These are phyloP conservation scores for Monoraphidium neglectum DNA, from an alignment of 139 green algal species.

Conservation along the genomic window DNA sequence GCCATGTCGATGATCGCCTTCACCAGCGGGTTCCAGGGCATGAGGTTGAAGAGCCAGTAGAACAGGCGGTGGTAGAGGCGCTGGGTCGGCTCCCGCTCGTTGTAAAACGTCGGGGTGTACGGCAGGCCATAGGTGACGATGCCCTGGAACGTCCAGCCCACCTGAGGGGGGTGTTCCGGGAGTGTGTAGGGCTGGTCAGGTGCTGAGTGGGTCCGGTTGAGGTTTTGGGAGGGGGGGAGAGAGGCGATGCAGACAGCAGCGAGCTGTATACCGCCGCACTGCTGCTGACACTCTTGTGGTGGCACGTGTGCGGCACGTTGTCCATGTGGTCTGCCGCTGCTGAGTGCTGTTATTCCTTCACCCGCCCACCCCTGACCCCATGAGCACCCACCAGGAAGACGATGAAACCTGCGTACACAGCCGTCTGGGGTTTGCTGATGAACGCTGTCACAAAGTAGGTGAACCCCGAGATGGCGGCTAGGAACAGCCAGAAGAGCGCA, in stretches of 20 bases:
- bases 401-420: constrained; percentile 84
- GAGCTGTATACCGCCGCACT: no score
- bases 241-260: no score
- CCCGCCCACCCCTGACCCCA: no score
- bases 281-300: no score
- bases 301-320: no score
- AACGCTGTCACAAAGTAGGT: constrained; percentile 81
- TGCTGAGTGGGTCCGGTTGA: no score
- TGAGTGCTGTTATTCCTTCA: no score
- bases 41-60: constrained; percentile 56
- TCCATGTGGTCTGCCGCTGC: no score
- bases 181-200: no score
- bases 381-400: constrained; percentile 76
- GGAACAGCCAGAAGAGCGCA: constrained; percentile 93
- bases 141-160: constrained; percentile 69
- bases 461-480: constrained; percentile 71
- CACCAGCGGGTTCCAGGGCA: constrained; percentile 80
- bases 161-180: constrained; percentile 5
- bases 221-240: no score
- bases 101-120: constrained; percentile 62
- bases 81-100: not conserved
- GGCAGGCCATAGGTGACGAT: constrained; percentile 57
- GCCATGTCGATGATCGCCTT: constrained; percentile 78
- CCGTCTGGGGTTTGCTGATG: constrained; percentile 54
- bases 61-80: constrained; percentile 47